Evolutionary conservation across 2,329 filamentous ascomycete genomes (phyloP).

Genomic region (Colletotrichum truncatum): DNA sequence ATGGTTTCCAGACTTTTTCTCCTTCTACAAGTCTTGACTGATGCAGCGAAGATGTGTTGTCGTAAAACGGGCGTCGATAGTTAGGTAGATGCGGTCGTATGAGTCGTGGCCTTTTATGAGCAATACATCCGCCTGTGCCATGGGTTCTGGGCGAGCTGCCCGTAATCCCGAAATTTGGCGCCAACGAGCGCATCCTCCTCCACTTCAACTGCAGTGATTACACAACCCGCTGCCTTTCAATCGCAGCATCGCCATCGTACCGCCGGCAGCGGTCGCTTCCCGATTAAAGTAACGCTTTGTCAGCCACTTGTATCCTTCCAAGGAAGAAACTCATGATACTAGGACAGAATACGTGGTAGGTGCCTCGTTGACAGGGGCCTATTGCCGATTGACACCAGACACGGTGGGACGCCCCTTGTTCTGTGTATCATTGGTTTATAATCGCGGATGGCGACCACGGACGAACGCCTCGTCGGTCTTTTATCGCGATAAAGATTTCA

Average conservation of each 20-base stretch:
- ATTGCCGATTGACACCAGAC: neutral
- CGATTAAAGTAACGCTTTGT: too few species aligned
- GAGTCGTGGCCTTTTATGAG: slow-evolving; percentile 1
- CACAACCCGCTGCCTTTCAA: neutral
- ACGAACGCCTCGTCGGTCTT: neutral
- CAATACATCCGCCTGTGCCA: neutral
- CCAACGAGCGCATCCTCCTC: neutral
- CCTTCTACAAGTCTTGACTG: neutral
- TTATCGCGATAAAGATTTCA: neutral
- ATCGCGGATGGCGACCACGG: neutral
- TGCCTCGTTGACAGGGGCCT: neutral
- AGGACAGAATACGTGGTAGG: too few species aligned
- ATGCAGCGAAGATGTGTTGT: neutral
- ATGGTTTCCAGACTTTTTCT: neutral
- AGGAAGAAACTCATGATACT: too few species aligned
- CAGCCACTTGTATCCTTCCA: too few species aligned
- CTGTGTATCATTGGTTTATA: too few species aligned
- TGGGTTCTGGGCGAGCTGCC: slow-evolving; percentile 11
- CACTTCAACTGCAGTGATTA: neutral
- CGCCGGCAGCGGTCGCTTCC: too few species aligned
- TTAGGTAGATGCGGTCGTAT: too few species aligned
- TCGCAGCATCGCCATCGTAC: neutral
- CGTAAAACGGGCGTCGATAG: neutral
- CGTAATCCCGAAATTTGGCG: slow-evolving; percentile 6
- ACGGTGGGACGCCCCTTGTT: neutral